phyloP scores from a whole-genome alignment of 2,329 filamentous ascomycete genomes.

The Talaromyces sp. region DNA sequence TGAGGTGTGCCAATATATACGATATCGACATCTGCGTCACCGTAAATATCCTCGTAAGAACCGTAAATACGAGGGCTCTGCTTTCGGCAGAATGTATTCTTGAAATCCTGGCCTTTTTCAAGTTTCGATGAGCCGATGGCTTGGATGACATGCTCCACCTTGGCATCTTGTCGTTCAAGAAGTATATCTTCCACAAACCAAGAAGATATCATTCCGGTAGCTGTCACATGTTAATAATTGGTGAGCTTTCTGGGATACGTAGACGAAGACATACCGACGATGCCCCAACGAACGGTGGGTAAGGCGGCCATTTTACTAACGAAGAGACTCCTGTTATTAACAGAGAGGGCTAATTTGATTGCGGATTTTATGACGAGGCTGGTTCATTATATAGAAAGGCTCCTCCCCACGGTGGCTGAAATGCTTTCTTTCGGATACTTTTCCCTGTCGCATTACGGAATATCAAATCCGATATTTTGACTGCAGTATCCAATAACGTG shows the following conservation, averaged over 20 bases:
- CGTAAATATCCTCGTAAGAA: constrained; percentile 9
- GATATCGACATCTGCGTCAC: constrained; percentile 37
- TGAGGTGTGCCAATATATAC: constrained; percentile 22
- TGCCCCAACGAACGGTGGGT: constrained; percentile 13
- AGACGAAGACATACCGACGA: constrained; percentile 6
- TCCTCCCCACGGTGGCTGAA: no score
- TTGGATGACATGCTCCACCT: constrained; percentile 40
- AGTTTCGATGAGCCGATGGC: constrained; percentile 40
- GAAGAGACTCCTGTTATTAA: no score
- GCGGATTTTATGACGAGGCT: no score
- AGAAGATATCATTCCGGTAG: constrained; percentile 42
- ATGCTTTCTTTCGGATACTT: no score
- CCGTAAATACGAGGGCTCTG: constrained; percentile 11
- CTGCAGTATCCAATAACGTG: no score
- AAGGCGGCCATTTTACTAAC: no score
- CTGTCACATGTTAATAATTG: constrained; percentile 12
- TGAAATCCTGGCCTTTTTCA: constrained; percentile 38
- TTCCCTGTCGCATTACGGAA: no score
- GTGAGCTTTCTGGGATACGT: neutral
- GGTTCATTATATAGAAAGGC: no score
- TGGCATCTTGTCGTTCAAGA: constrained; percentile 30
- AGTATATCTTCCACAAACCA: constrained; percentile 45
- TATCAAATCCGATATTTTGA: no score
- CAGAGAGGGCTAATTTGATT: no score
- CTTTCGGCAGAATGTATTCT: constrained; percentile 19